Evolutionary conservation across 2,329 filamentous ascomycete genomes (phyloP).

Genomic region (Raffaelea albimanens): DNA sequence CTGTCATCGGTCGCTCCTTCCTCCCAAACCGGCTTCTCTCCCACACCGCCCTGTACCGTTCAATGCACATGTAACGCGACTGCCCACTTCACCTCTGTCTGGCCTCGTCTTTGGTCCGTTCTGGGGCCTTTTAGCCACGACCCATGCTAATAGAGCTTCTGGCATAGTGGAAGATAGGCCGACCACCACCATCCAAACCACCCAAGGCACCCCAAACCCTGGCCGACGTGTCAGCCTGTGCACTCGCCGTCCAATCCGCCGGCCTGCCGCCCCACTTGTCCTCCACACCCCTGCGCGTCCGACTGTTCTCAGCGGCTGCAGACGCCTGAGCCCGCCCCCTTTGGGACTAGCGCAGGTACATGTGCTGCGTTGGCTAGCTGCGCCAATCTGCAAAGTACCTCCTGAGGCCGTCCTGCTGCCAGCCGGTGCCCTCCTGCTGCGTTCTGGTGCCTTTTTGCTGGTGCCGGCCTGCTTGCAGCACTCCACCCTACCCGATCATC

Average conservation of each 20-base stretch:
- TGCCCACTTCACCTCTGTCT: neutral
- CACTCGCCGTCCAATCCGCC: constrained; percentile 13
- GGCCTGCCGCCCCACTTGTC: constrained; percentile 4
- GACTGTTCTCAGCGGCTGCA: neutral
- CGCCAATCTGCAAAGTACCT: constrained; percentile 10
- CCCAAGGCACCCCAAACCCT: constrained; percentile 8
- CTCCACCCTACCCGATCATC: constrained; percentile 3
- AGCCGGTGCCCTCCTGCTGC: neutral
- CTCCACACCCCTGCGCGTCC: neutral
- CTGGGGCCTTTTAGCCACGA: constrained; percentile 2
- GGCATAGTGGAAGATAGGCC: neutral
- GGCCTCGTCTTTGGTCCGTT: too few species aligned
- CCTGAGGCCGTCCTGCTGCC: neutral
- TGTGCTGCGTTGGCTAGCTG: constrained; percentile 2
- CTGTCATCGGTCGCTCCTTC: too few species aligned
- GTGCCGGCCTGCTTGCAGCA: neutral
- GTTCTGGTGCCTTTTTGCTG: constrained; percentile 1
- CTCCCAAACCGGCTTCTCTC: too few species aligned
- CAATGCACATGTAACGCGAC: too few species aligned
- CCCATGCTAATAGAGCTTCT: constrained; percentile 4
- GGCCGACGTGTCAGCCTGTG: constrained; percentile 16
- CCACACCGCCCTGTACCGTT: too few species aligned
- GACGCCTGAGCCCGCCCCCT: constrained; percentile 7
- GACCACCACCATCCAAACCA: neutral
- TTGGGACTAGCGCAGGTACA: neutral